These are phyloP conservation scores for Diaporthe caulivora DNA, from an alignment of 2,329 filamentous ascomycete genomes.

Conservation along the genomic window DNA sequence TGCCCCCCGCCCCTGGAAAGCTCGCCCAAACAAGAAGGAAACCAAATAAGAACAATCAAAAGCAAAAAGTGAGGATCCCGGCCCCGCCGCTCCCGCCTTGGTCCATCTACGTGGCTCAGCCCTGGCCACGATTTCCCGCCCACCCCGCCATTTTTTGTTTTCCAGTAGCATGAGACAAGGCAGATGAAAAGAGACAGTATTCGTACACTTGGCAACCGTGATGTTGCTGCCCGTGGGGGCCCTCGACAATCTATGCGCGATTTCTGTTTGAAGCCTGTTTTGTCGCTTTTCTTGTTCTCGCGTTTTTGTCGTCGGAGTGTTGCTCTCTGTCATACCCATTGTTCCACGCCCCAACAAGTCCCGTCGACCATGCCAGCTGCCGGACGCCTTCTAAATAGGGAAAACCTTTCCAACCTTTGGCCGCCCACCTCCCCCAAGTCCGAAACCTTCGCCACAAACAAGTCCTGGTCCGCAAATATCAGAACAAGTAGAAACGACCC, in stretches of 20 bases:
- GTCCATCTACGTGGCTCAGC: slow-evolving; percentile 30
- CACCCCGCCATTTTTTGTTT: slow-evolving; percentile 30
- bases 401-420: slow-evolving; percentile 26
- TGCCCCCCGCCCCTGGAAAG: not conserved
- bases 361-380: slow-evolving; percentile 33
- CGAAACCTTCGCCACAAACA: slow-evolving; percentile 33
- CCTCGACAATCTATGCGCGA: slow-evolving; percentile 39
- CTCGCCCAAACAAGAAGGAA: not conserved
- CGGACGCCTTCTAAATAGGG: slow-evolving; percentile 37
- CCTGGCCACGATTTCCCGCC: slow-evolving; percentile 28
- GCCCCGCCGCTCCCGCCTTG: slow-evolving; percentile 19
- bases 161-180: slow-evolving; percentile 30
- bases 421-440: slow-evolving; percentile 18
- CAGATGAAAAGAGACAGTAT: slow-evolving; percentile 29
- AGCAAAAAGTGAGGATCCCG: not conserved
- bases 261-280: slow-evolving; percentile 34
- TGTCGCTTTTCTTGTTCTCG: slow-evolving; percentile 35
- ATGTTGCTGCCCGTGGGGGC: slow-evolving; percentile 38
- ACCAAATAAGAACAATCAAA: not conserved
- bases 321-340: slow-evolving; percentile 33
- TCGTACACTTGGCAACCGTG: slow-evolving; percentile 38
- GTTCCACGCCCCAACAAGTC: slow-evolving; percentile 29
- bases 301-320: slow-evolving; percentile 35
- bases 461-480: slow-evolving; percentile 18
- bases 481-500: slow-evolving; percentile 14